Conservation (phyloP, 2,329 filamentous ascomycete species). For the Alternaria sp. region DNA sequence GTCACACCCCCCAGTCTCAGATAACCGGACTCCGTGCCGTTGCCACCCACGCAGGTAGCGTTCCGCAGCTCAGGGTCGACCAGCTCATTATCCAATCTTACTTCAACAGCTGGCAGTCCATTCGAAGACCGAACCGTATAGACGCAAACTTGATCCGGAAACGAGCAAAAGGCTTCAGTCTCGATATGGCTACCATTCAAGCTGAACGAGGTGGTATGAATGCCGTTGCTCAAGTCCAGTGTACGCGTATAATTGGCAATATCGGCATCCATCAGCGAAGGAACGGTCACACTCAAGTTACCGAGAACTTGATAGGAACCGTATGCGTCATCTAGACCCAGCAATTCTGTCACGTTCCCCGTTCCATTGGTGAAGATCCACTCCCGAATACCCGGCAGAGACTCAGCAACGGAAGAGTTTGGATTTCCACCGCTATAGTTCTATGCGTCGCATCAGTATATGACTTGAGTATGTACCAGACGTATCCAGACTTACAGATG, state of each 20-base stretch:
- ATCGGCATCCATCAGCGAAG: constrained; percentile 26
- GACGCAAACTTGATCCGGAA: constrained; percentile 54
- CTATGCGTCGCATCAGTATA: constrained; percentile 21
- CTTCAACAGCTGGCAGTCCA: constrained; percentile 53
- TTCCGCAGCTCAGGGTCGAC: constrained; percentile 40
- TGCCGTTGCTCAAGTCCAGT: constrained; percentile 57
- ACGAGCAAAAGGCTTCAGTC: constrained; percentile 57
- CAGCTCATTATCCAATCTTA: constrained; percentile 57
- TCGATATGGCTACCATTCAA: constrained; percentile 44
- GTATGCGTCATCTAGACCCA: constrained; percentile 53
- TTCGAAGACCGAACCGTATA: constrained; percentile 46
- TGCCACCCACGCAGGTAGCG: constrained; percentile 45
- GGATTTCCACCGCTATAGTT: constrained; percentile 62
- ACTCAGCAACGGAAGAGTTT: constrained; percentile 40
- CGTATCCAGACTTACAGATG: constrained; percentile 38
- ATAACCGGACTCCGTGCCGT: constrained; percentile 44
- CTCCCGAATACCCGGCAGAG: constrained; percentile 56
- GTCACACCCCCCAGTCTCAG: constrained; percentile 43
- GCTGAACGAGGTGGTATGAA: constrained; percentile 47
- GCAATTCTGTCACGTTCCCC: constrained; percentile 53
- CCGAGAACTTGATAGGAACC: constrained; percentile 60
- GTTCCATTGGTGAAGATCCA: constrained; percentile 61
- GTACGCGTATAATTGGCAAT: constrained; percentile 50
- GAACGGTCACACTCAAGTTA: constrained; percentile 56
- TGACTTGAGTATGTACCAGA: neutral